phyloP scores from a whole-genome alignment of 2,329 filamentous ascomycete species.

The Arthrocladium fulminans region DNA sequence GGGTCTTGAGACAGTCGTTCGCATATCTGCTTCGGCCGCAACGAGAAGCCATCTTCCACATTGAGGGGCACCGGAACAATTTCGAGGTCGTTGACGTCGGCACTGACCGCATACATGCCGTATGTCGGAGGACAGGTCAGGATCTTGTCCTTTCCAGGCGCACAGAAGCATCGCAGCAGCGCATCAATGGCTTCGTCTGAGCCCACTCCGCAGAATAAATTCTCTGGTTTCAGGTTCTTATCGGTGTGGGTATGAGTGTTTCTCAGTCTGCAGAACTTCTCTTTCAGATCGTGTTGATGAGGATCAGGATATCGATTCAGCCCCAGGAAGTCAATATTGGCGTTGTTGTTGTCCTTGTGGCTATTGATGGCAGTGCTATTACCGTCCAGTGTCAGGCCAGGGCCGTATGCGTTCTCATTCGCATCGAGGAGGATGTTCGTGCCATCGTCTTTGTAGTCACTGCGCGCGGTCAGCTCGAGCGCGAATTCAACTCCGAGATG shows the following conservation, averaged over 20 bases:
- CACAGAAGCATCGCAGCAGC: constrained; percentile 85
- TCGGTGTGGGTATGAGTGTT: constrained; percentile 75
- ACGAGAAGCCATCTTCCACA: constrained; percentile 59
- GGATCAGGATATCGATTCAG: constrained; percentile 95
- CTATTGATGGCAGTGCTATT: constrained; percentile 30
- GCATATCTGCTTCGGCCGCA: constrained; percentile 63
- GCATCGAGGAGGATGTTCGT: constrained; percentile 93
- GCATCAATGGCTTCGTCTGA: constrained; percentile 96
- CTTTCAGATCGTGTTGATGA: constrained; percentile 80
- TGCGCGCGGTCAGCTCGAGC: constrained; percentile 34
- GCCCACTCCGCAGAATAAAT: constrained; percentile 90
- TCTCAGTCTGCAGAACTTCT: constrained; percentile 74
- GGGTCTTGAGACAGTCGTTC: constrained; percentile 54
- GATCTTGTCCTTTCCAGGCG: constrained; percentile 78
- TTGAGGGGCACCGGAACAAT: constrained; percentile 80
- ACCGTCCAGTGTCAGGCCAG: constrained; percentile 54
- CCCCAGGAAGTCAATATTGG: constrained; percentile 63
- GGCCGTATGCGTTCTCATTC: constrained; percentile 94
- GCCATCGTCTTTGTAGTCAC: constrained; percentile 98
- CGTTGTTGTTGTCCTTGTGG: constrained; percentile 40
- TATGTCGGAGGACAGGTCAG: constrained; percentile 94
- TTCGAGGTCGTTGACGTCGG: constrained; percentile 83
- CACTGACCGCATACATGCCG: constrained; percentile 94
- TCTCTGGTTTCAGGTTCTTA: constrained; percentile 63
- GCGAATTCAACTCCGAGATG: constrained; percentile 12